Conservation (phyloP, 345 rosid genomes). For the Eutrema yunnanense region DNA sequence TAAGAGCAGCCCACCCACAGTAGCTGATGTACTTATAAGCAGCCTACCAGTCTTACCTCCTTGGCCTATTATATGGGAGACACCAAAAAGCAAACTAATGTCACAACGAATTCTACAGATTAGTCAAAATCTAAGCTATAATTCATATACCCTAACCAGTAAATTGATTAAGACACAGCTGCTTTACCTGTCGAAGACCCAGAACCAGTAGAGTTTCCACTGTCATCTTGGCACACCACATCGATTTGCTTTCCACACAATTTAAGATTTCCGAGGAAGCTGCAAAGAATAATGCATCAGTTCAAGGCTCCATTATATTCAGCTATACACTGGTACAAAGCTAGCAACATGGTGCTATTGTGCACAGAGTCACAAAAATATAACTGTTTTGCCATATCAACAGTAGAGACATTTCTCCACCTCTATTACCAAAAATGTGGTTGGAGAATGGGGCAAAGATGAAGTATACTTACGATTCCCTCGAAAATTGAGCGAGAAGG, state of each 20-base stretch:
- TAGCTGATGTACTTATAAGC: slow-evolving; percentile 89
- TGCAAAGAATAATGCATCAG: slow-evolving; percentile 31
- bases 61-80: slow-evolving; percentile 44
- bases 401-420: not conserved
- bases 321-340: not conserved
- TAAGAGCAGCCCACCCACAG: slow-evolving; percentile 90
- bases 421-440: slow-evolving; percentile 3
- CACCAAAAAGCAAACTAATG: slow-evolving; percentile 6
- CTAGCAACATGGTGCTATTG: not conserved
- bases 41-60: slow-evolving; percentile 65
- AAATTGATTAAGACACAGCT: not conserved
- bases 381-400: not conserved
- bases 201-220: slow-evolving; percentile 40
- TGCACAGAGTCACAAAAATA: not conserved
- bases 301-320: not conserved
- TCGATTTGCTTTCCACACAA: slow-evolving; percentile 87
- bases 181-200: slow-evolving; percentile 50
- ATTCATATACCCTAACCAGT: not conserved
- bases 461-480: slow-evolving; percentile 60
- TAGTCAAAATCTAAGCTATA: not conserved
- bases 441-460: not conserved
- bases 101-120: slow-evolving; percentile 2
- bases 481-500: slow-evolving; percentile 47
- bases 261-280: slow-evolving; percentile 70
- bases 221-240: slow-evolving; percentile 42